Conservation (phyloP, 139 green algal genomes). For the Picochlorum sp. region DNA sequence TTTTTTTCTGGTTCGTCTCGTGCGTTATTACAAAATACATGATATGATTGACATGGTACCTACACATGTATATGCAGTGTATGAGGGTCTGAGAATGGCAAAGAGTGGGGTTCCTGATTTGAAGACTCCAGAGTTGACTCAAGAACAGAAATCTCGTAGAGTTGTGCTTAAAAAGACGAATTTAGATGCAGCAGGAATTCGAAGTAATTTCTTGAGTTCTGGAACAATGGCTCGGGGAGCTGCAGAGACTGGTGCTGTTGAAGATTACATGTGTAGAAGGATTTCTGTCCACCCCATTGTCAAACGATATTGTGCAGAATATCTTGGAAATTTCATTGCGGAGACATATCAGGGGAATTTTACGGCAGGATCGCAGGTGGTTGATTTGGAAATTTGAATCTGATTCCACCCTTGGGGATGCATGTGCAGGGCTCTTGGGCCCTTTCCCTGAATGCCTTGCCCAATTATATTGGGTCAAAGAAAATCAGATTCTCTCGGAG, state of each 20-base stretch:
- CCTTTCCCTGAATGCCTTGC: conserved; percentile 54
- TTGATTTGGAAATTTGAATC: conserved; percentile 87
- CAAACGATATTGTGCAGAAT: conserved; percentile 16
- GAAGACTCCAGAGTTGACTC: conserved; percentile 38
- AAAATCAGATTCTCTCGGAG: conserved; percentile 9
- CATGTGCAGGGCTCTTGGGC: conserved; percentile 45
- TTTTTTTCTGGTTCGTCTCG: too few relatives aligned
- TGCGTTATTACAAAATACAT: too few relatives aligned
- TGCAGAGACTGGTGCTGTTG: conserved; percentile 63
- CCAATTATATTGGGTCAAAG: conserved; percentile 49
- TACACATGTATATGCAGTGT: conserved; percentile 17
- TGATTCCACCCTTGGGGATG: conserved; percentile 76
- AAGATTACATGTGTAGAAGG: conserved; percentile 74
- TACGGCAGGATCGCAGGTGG: conserved; percentile 69
- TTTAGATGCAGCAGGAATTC: conserved; percentile 50
- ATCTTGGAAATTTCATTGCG: conserved; percentile 40
- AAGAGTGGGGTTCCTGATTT: conserved; percentile 25
- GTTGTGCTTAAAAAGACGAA: conserved; percentile 90
- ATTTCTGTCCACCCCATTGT: conserved; percentile 10
- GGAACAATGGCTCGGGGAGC: conserved; percentile 77
- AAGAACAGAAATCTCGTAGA: conserved; percentile 72
- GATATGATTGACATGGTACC: too few relatives aligned
- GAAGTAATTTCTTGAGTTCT: conserved; percentile 62
- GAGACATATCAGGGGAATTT: conserved; percentile 45
- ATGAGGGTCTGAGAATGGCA: conserved; percentile 29